Percentiles rank a stretch among this genome's conserved stretches.
phyloP scores from a whole-genome alignment of 2,329 filamentous ascomycete species.

The Pseudogymnoascus sp. region DNA sequence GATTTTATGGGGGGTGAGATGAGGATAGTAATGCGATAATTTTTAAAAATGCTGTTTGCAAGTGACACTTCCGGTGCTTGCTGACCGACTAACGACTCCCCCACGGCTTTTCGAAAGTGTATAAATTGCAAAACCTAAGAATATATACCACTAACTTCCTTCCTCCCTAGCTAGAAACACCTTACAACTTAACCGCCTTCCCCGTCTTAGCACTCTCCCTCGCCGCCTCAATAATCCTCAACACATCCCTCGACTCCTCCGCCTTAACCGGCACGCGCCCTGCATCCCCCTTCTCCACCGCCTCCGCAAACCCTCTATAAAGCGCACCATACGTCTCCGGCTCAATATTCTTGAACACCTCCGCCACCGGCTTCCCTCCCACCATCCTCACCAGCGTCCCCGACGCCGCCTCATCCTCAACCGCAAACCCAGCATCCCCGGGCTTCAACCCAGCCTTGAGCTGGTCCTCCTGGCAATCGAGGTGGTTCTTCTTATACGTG shows the following conservation, averaged over 20 bases:
- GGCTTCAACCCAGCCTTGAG: constrained; percentile 56
- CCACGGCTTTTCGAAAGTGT: neutral
- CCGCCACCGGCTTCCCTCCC: constrained; percentile 41
- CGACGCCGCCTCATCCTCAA: constrained; percentile 50
- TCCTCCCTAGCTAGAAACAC: neutral
- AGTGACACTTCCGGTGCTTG: neutral
- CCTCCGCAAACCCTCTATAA: constrained; percentile 49
- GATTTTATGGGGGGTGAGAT: neutral
- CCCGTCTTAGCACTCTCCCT: constrained; percentile 44
- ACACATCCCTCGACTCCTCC: constrained; percentile 43
- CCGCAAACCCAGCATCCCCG: constrained; percentile 54
- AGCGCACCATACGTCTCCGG: constrained; percentile 62
- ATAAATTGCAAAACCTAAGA: neutral
- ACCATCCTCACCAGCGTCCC: constrained; percentile 51
- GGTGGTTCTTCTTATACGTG: constrained; percentile 61
- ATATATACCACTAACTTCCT: neutral
- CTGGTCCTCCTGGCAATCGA: constrained; percentile 72
- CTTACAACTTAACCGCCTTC: constrained; percentile 24
- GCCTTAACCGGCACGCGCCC: constrained; percentile 46
- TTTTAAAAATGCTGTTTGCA: neutral
- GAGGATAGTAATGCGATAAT: neutral
- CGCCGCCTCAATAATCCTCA: constrained; percentile 49
- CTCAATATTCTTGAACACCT: constrained; percentile 48
- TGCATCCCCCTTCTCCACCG: constrained; percentile 39
- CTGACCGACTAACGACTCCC: no score